Evolutionary conservation across 495 filamentous ascomycete genomes (phyloP).

Genomic region (Hypoxylon fragiforme): DNA sequence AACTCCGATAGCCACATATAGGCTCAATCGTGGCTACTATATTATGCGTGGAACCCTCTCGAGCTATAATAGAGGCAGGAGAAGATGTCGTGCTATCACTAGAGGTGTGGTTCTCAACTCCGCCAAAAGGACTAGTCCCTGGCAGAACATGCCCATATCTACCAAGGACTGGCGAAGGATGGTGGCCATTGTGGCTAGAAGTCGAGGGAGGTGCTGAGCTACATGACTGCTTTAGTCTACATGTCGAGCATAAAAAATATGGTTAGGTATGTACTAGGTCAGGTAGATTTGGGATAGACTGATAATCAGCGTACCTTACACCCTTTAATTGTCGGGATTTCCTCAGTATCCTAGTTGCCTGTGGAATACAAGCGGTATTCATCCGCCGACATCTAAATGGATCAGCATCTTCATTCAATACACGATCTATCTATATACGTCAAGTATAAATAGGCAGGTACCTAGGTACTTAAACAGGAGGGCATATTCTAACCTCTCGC

Average conservation of each 20-base stretch:
- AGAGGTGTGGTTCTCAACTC: background rate
- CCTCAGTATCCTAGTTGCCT: constrained; percentile 38
- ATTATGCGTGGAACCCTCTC: constrained; percentile 3
- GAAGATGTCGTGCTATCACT: constrained; percentile 12
- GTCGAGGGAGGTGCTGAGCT: too few species aligned
- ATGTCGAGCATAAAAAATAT: too few species aligned
- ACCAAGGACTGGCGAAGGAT: background rate
- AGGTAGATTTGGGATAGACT: background rate
- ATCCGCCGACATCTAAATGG: constrained; percentile 34
- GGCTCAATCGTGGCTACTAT: background rate
- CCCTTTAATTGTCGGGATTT: constrained; percentile 38
- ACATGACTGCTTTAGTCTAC: too few species aligned
- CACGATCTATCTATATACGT: too few species aligned
- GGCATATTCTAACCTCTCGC: constrained; percentile 32
- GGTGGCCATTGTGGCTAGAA: too few species aligned
- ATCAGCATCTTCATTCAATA: too few species aligned
- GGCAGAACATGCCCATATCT: constrained; percentile 16
- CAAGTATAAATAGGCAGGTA: too few species aligned
- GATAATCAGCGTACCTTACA: constrained; percentile 12
- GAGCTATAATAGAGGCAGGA: background rate
- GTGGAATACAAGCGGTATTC: constrained; percentile 31
- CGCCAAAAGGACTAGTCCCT: constrained; percentile 10
- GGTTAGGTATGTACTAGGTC: too few species aligned
- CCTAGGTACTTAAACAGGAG: background rate
- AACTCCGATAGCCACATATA: background rate